These are phyloP conservation scores for Phytomonas sp. DNA, from an alignment of 208 protist genomes.

Conservation along the genomic window DNA sequence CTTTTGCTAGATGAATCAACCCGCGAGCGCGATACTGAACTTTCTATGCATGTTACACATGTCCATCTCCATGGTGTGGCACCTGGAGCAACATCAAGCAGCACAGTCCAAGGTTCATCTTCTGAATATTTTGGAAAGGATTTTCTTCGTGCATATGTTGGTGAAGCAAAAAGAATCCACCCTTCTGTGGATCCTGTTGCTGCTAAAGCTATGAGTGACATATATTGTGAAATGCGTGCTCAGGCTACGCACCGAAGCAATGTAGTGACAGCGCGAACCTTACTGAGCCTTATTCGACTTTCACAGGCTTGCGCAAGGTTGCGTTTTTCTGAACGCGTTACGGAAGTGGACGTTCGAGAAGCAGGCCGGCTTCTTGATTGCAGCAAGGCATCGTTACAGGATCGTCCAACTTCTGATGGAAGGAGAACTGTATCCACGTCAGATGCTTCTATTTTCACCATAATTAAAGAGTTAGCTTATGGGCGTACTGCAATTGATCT, in stretches of 20 bases:
- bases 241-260: slow-evolving; percentile 71
- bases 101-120: slow-evolving; percentile 21
- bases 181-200: slow-evolving; percentile 66
- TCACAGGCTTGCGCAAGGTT: slow-evolving; percentile 88
- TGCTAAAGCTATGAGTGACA: slow-evolving; percentile 71
- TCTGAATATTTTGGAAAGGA: slow-evolving; percentile 75
- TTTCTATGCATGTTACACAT: slow-evolving; percentile 92
- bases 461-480: slow-evolving; percentile 71
- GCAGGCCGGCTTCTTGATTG: slow-evolving; percentile 83
- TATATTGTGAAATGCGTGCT: slow-evolving; percentile 88
- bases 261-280: slow-evolving; percentile 74
- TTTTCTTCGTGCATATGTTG: slow-evolving; percentile 82
- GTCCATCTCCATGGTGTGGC: slow-evolving; percentile 80
- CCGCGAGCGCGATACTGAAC: slow-evolving; percentile 83
- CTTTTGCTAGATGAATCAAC: slow-evolving; percentile 85
- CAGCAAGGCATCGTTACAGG: slow-evolving; percentile 78
- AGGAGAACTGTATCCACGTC: slow-evolving; percentile 58
- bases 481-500: slow-evolving; percentile 44
- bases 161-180: slow-evolving; percentile 77
- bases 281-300: slow-evolving; percentile 94
- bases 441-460: slow-evolving; percentile 72
- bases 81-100: slow-evolving; percentile 47
- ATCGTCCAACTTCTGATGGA: slow-evolving; percentile 31
- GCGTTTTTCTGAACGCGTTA: slow-evolving; percentile 74
- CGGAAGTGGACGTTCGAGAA: slow-evolving; percentile 84